These are phyloP conservation scores for Penicillium sp. DNA, from an alignment of 2,329 filamentous ascomycete species.

Conservation along the genomic window DNA sequence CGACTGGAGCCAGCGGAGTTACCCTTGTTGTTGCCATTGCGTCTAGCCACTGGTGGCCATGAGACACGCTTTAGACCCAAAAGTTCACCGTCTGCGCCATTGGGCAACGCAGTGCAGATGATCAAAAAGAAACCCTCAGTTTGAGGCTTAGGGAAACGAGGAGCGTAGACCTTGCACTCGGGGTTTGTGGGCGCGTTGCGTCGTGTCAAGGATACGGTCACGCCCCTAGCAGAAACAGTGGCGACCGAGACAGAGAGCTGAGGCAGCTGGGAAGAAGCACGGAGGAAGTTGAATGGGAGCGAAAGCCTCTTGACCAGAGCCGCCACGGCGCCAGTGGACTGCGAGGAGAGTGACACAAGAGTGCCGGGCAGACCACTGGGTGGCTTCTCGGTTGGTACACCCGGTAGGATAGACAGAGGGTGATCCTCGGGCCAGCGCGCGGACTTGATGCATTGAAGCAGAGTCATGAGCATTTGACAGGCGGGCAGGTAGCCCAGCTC, in stretches of 20 bases:
- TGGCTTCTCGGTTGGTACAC: constrained; percentile 50
- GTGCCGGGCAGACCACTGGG: constrained; percentile 30
- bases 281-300: constrained; percentile 47
- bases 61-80: constrained; percentile 82
- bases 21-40: constrained; percentile 21
- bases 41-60: constrained; percentile 58
- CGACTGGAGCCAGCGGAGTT: constrained; percentile 17
- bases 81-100: constrained; percentile 68
- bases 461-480: constrained; percentile 75
- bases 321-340: constrained; percentile 27
- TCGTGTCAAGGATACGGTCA: constrained; percentile 62
- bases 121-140: constrained; percentile 91
- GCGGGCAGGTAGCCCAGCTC: constrained; percentile 82
- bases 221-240: constrained; percentile 61
- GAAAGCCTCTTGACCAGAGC: constrained; percentile 32
- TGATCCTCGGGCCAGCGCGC: constrained; percentile 87
- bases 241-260: constrained; percentile 65
- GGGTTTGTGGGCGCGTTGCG: constrained; percentile 66
- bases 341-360: constrained; percentile 34
- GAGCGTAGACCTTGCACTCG: constrained; percentile 79
- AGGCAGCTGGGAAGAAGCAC: constrained; percentile 68
- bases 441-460: constrained; percentile 90
- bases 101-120: constrained; percentile 52
- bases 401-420: constrained; percentile 76
- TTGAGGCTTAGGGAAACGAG: constrained; percentile 89